Evolutionary conservation across 306 rosid genomes (phyloP).

Genomic region (Glycine latifolia): DNA sequence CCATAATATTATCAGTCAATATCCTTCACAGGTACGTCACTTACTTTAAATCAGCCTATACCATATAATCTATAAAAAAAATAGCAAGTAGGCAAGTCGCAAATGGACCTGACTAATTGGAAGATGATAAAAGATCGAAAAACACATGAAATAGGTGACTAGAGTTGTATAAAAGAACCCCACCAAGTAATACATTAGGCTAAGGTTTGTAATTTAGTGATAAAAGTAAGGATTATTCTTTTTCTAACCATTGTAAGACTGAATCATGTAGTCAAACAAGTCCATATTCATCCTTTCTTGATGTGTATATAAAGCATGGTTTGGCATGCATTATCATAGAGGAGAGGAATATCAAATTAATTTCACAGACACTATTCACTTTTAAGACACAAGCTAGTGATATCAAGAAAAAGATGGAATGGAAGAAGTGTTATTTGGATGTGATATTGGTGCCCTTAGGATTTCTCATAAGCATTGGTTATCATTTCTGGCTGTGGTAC

Average conservation of each 20-base stretch:
- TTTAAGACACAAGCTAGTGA: conserved; percentile 7
- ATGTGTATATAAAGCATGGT: conserved; percentile 51
- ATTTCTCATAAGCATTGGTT: conserved; percentile 58
- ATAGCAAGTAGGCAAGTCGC: conserved; percentile 4
- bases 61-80: conserved; percentile 4
- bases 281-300: conserved; percentile 58
- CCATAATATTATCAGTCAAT: neutral
- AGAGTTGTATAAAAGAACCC: conserved; percentile 21
- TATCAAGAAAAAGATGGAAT: conserved; percentile 60
- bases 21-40: neutral
- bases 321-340: conserved; percentile 27
- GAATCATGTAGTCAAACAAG: conserved; percentile 54
- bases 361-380: conserved; percentile 3
- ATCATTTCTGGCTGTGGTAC: conserved; percentile 87
- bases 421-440: conserved; percentile 92
- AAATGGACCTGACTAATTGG: neutral
- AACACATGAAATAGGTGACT: neutral
- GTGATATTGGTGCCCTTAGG: conserved; percentile 81
- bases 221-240: conserved; percentile 50
- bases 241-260: neutral
- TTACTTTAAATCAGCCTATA: conserved; percentile 2
- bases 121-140: neutral
- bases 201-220: conserved; percentile 48
- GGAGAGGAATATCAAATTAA: conserved; percentile 20
- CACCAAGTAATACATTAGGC: conserved; percentile 42